A percentile compares a stretch with the other conserved stretches of the same genome.
phyloP scores from a whole-genome alignment of 495 filamentous ascomycete species.

The Xylaria longipes region DNA sequence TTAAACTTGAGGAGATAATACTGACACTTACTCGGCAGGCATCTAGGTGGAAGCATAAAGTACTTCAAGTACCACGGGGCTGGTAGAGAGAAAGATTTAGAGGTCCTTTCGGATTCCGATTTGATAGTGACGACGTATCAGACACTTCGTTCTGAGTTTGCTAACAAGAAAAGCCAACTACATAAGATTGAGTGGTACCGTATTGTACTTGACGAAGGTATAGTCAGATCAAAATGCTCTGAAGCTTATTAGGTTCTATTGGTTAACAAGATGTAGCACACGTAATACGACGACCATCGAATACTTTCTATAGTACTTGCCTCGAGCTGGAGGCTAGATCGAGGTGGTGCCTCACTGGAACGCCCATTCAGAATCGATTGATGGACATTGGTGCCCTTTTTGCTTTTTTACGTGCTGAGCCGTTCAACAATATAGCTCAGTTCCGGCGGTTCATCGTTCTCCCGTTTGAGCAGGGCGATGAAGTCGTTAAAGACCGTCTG shows the following conservation, averaged over 20 bases:
- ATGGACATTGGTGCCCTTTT: constrained; percentile 49
- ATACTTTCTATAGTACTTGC: constrained; percentile 33
- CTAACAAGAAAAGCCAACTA: constrained; percentile 28
- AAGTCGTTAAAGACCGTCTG: constrained; percentile 40
- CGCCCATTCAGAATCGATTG: constrained; percentile 49
- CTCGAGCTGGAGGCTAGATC: constrained; percentile 26
- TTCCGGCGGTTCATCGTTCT: constrained; percentile 40
- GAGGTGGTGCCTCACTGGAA: constrained; percentile 48
- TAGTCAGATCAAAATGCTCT: background rate
- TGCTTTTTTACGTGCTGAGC: constrained; percentile 38
- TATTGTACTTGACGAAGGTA: constrained; percentile 52
- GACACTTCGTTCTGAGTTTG: constrained; percentile 39
- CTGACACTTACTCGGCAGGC: constrained; percentile 17
- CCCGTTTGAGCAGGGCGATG: constrained; percentile 39
- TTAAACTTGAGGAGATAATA: background rate
- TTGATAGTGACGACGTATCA: constrained; percentile 49
- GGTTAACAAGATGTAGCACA: constrained; percentile 1
- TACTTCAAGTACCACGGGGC: constrained; percentile 39
- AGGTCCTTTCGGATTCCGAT: constrained; percentile 37
- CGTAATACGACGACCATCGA: constrained; percentile 39
- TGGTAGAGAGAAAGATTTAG: constrained; percentile 19
- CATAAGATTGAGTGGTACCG: constrained; percentile 42
- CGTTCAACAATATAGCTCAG: constrained; percentile 30
- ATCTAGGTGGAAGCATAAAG: constrained; percentile 24
- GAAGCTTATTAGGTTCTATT: background rate